Base-by-base conservation (phyloP, 2,329 filamentous ascomycete species). In the Coniochaeta ligniaria region DNA sequence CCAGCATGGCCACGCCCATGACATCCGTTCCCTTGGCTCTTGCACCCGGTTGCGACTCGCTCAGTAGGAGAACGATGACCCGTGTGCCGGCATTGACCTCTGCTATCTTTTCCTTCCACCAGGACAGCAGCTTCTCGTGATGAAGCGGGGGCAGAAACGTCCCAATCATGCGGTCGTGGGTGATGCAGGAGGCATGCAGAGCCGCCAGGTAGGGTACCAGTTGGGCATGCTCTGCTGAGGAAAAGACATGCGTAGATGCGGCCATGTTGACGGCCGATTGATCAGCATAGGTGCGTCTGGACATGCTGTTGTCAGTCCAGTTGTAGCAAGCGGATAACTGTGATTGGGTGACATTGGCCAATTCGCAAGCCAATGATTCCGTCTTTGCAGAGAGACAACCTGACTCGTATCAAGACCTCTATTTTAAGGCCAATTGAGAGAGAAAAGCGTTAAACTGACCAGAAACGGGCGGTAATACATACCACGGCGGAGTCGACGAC, bases 61-160 rank as follows among this genome's bases (percentile, higher is more conserved):
- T 71, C 45, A 85, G 70, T 31, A 84, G 76, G 55, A 87, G 74
- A 59, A 83, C 73, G 61, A 88, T 85, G 63, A 81, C 70, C 14
- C 83, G 75, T 16, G 69, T 73, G 26, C 77, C 79, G 17, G 71
- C 68, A 17, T 67, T 70, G 33, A 80, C 76, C 67, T 85, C 79
- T 24, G 76, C 73, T 59, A 82, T 78, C 26, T 78, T 73, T 24
- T 77, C 75, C 66, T 80, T 79, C 85, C 84, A 88, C 77, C 80
- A 87, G 9, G 73, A 65, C 33, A 83, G 73, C 43, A 88, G 79
- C 67, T 83, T 83, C 41, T 79, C 75, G 67, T 83, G 76, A 56
- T 78, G 78, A 36, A 87, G 73, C 0, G 85, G 84, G n/a, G 83
- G 82, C 16, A 85, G 74, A 68, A 87, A 88, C 5, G 78, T 82